Conservation (phyloP, 2,329 filamentous ascomycete species). For the Bertia moriformis region DNA sequence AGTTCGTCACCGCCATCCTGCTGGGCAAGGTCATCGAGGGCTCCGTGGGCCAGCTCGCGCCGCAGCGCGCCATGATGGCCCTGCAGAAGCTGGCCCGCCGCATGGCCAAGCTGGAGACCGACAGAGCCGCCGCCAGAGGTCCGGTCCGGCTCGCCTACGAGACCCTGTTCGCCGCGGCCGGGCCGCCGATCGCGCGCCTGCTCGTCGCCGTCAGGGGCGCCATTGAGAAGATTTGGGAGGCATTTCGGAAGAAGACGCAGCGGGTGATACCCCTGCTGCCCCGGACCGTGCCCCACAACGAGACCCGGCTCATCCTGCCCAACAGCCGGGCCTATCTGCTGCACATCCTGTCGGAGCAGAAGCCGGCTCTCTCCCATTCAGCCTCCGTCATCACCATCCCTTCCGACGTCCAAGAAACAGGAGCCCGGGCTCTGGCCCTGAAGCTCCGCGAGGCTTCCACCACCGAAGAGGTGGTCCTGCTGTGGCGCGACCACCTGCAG, state of each 20-base stretch:
- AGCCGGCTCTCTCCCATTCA: no score
- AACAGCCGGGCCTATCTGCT: slow-evolving; percentile 2
- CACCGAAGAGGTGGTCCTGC: background rate
- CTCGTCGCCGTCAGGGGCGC: background rate
- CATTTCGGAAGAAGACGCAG: background rate
- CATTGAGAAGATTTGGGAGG: background rate
- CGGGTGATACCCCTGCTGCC: background rate
- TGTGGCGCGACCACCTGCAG: background rate
- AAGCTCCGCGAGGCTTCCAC: background rate
- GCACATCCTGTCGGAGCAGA: slow-evolving; percentile 2
- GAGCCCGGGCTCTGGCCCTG: background rate
- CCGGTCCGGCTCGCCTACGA: background rate
- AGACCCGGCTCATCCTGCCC: background rate
- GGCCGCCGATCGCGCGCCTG: background rate
- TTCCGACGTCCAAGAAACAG: background rate
- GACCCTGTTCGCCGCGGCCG: background rate
- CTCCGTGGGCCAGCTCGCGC: slow-evolving; percentile 9
- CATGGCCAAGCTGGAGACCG: slow-evolving; percentile 26
- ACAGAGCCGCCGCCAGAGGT: slow-evolving; percentile 9
- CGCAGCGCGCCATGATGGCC: slow-evolving; percentile 18
- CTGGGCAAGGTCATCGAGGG: slow-evolving; percentile 21
- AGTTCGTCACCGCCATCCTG: slow-evolving; percentile 26
- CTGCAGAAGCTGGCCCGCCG: slow-evolving; percentile 26
- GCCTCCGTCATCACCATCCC: no score
- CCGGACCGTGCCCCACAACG: background rate